These are phyloP conservation scores for Boletus rubroflammeus DNA, from an alignment of 768 basidiomycete genomes.

Conservation along the genomic window DNA sequence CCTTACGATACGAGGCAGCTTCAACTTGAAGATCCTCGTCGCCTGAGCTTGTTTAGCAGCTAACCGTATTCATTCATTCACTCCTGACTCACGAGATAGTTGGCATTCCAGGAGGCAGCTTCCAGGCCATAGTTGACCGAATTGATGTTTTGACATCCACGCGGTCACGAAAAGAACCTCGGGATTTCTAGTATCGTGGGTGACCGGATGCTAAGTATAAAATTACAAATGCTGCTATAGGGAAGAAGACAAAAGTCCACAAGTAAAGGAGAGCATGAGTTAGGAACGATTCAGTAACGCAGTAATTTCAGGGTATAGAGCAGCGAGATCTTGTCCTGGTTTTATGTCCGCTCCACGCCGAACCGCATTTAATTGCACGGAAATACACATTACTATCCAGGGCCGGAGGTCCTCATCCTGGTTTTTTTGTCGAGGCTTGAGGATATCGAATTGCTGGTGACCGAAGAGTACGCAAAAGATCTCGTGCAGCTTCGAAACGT, in stretches of 20 bases:
- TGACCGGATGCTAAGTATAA: not conserved
- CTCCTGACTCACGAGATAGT: too few relatives aligned
- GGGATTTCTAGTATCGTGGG: too few relatives aligned
- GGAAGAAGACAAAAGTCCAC: not conserved
- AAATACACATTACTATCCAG: not conserved
- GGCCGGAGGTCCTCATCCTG: not conserved
- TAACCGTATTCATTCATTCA: too few relatives aligned
- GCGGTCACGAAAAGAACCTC: too few relatives aligned
- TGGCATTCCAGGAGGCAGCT: too few relatives aligned
- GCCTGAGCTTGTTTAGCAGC: too few relatives aligned
- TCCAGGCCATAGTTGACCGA: too few relatives aligned
- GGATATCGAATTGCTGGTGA: not conserved
- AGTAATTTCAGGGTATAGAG: not conserved
- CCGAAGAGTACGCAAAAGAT: not conserved
- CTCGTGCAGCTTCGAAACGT: not conserved
- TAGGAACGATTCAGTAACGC: not conserved
- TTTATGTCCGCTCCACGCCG: not conserved
- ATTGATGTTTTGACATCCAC: too few relatives aligned
- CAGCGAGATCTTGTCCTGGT: not conserved
- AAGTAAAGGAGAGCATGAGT: not conserved
- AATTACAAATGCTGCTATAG: too few relatives aligned
- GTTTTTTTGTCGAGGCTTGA: not conserved
- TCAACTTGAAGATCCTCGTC: too few relatives aligned
- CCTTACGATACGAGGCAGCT: too few relatives aligned
- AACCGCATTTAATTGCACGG: not conserved